Evolutionary conservation across 1,284 basidiomycete species (phyloP).

Genomic region (Abortiporus biennis): DNA sequence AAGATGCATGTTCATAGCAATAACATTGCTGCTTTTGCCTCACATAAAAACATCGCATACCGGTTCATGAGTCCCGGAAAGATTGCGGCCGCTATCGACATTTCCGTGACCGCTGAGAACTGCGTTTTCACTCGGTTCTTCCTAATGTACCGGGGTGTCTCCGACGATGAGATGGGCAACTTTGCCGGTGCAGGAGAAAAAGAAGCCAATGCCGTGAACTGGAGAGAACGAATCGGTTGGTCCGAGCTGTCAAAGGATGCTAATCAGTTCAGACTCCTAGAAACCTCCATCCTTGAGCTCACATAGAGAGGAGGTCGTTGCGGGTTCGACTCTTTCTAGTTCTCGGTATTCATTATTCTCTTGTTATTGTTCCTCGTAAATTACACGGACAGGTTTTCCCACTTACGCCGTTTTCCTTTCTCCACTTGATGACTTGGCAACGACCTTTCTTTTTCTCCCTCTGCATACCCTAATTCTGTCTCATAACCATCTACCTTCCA

Average conservation of each 20-base stretch:
- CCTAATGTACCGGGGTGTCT: slow-evolving; percentile 73
- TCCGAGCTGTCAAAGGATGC: slow-evolving; percentile 70
- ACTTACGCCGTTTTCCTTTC: too few species aligned
- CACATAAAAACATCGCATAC: slow-evolving; percentile 79
- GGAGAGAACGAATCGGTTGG: slow-evolving; percentile 74
- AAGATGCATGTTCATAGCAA: slow-evolving; percentile 37
- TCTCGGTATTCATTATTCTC: too few species aligned
- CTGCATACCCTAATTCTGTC: too few species aligned
- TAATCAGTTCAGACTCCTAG: slow-evolving; percentile 66
- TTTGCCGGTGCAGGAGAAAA: slow-evolving; percentile 79
- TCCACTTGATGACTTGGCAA: too few species aligned
- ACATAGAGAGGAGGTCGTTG: slow-evolving; percentile 16
- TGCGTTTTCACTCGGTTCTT: slow-evolving; percentile 80
- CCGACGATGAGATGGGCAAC: slow-evolving; percentile 68
- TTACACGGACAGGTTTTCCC: slow-evolving; percentile 4
- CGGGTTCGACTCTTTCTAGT: not conserved
- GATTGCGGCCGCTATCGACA: slow-evolving; percentile 78
- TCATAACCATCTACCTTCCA: too few species aligned
- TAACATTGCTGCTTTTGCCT: slow-evolving; percentile 63
- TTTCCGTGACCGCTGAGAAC: slow-evolving; percentile 69
- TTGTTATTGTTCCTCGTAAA: too few species aligned
- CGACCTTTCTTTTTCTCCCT: too few species aligned
- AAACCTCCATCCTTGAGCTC: slow-evolving; percentile 71
- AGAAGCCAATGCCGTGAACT: slow-evolving; percentile 71
- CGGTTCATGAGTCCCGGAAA: slow-evolving; percentile 73